Evolutionary conservation across 2,329 filamentous ascomycete genomes (phyloP), one percentile per base, ranked within the genome.

Genomic region (Neocatenulostroma microsporum): DNA sequence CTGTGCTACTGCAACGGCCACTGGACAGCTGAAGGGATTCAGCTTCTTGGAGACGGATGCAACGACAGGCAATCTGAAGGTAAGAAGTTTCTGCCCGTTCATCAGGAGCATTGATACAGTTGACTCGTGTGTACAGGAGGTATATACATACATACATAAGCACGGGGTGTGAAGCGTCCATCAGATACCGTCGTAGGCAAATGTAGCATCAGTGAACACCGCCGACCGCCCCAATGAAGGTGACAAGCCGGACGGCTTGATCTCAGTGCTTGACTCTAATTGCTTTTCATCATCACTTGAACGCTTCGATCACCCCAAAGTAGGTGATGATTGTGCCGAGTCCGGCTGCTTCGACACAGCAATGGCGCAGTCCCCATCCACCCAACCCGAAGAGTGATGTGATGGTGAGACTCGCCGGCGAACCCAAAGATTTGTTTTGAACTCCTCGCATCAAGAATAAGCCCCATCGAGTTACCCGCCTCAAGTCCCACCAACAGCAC

Each of bases 391-490:
- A n/a, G n/a, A n/a, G n/a, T n/a, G n/a, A n/a, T n/a, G n/a, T n/a
- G n/a, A 25, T 40, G 38, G 30, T 35, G 33, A 45, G 38, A n/a
- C 48, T 38, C 48, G 45, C 55, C 57, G 54, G 42, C 64, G 62
- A 60, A 67, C 64, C 64, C 63, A n/a, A n/a, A n/a, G 63, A 62
- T 56, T 38, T 37, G 20, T 34, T 20, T 40, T 52, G 70, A 69
- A 74, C 83, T 82, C 83, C 86, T 94, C 87, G 88, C 83, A 76
- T 87, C 89, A 83, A 95, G 86, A 95, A 94, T 96, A 87, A 95
- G 89, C 89, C 89, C 89, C 89, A 94, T 96, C 87, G 88, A 94
- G 89, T 96, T 93, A 94, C 84, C 73, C 66, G 62, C 60, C 57
- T 49, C 37, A 21, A 34, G 30, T 48, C 39, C 32, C 4, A 23